These are phyloP conservation scores for Aureobasidium vineae DNA, from an alignment of 2,329 filamentous ascomycete species.

Conservation along the genomic window DNA sequence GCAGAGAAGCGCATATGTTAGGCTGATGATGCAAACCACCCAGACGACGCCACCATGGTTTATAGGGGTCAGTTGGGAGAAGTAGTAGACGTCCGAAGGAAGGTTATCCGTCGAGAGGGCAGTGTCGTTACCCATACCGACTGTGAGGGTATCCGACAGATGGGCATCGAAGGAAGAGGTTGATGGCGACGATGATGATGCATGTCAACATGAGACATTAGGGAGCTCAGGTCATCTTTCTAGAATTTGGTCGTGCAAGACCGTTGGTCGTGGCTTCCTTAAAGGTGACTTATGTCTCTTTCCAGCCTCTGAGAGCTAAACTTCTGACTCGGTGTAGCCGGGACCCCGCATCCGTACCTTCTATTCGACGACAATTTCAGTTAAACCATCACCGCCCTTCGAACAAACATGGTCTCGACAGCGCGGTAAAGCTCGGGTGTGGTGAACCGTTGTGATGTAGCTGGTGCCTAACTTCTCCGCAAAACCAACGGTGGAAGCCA, in stretches of 20 bases:
- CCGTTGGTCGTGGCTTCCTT: constrained; percentile 2
- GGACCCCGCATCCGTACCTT: background rate
- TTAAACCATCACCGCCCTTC: background rate
- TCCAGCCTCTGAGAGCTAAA: background rate
- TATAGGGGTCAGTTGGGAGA: background rate
- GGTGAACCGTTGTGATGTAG: background rate
- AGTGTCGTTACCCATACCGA: background rate
- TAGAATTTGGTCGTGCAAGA: background rate
- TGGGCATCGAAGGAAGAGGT: background rate
- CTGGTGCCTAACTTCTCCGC: background rate
- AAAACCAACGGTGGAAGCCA: constrained; percentile 5
- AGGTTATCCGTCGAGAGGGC: constrained; percentile 3
- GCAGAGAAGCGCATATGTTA: constrained; percentile 6
- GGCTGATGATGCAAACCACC: constrained; percentile 10
- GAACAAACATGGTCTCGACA: background rate
- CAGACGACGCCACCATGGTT: constrained; percentile 5
- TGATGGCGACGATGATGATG: background rate
- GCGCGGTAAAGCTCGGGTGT: background rate
- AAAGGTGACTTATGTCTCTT: background rate
- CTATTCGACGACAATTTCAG: background rate
- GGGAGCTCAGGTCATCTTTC: background rate
- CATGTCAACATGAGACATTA: constrained; percentile 3
- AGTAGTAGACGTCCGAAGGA: constrained; percentile 16
- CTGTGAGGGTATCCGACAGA: background rate
- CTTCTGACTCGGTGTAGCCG: background rate